Base-by-base conservation (phyloP, 257 asterid genomes). In the Salvia hispanica region DNA sequence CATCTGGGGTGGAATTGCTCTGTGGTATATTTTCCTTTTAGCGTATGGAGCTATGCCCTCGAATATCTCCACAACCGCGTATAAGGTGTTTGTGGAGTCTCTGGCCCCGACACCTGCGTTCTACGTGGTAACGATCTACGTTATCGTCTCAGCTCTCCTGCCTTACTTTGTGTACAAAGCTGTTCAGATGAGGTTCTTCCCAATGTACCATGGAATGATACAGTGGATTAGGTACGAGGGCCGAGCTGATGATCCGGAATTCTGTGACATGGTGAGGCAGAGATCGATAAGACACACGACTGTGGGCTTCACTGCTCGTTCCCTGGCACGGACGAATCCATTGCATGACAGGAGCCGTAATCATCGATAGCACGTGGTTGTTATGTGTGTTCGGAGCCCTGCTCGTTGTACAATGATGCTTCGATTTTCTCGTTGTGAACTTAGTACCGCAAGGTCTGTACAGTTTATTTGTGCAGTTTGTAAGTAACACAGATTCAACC, bases 231-330 rank as follows among this genome's bases (percentile, higher is more conserved):
- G 96, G 69, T 50, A 82, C 36, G 95, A 94, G 82, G 95, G 97
- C 0, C 76, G 72, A 7, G 7, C 74, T 0, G 95, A 89, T 15
- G 97, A 88, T 44, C 91, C 91, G 0, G 95, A 82, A 39, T 90
- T 73, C 59, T 87, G 95, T 67, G 67, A 78, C n/a, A 56, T 83
- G 82, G 87, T 88, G 64, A 76, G 97, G 42, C 90, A 91, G 74
- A 87, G 95, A 63, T 93, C 97, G 1, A 87, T 87, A 37, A 73
- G 87, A 34, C 77, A 83, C 31, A 84, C 86, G 0, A 90, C 96
- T 1, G 97, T 93, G 2, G 99, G 99, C 8, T 83, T 81, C 42
- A 93, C 97, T 7, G 99, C 99, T 3, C 95, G 99, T 10, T 94
- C 99, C 8, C 47, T 94, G 81, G 93, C 93, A 10, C 67, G 91